These are phyloP conservation scores for Penicillium sp. DNA, from an alignment of 2,329 filamentous ascomycete species.

Conservation along the genomic window DNA sequence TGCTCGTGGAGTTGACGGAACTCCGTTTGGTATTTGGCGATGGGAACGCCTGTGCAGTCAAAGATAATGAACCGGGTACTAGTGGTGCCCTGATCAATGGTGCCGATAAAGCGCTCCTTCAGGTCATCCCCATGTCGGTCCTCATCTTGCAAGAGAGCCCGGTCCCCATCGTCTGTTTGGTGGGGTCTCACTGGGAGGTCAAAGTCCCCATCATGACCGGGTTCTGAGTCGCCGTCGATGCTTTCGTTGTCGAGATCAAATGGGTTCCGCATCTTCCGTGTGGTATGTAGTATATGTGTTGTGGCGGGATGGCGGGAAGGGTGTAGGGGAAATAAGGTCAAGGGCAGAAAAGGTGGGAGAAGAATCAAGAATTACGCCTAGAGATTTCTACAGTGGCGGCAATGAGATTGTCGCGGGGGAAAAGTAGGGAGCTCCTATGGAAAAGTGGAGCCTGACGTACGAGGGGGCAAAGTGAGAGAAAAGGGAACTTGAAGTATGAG, in stretches of 20 bases:
- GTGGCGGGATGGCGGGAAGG: not conserved
- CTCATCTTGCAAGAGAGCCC: conserved; percentile 38
- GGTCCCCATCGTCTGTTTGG: conserved; percentile 34
- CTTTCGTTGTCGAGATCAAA: conserved; percentile 33
- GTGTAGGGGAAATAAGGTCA: not conserved
- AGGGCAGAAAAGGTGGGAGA: conserved; percentile 3
- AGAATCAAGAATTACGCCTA: not conserved
- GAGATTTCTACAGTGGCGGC: not conserved
- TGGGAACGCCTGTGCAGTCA: conserved; percentile 71
- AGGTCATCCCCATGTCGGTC: conserved; percentile 30
- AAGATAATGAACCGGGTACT: conserved; percentile 90
- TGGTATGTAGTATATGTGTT: conserved; percentile 2
- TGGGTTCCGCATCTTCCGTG: conserved; percentile 29
- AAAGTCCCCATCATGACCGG: conserved; percentile 13
- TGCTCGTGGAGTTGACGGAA: conserved; percentile 82
- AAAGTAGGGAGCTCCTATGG: conserved; percentile 6
- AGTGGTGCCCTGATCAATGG: conserved; percentile 89
- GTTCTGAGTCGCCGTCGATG: conserved; percentile 24
- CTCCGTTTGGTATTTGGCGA: conserved; percentile 82
- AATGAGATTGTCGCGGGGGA: not conserved
- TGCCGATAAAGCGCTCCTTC: conserved; percentile 66
- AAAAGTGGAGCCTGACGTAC: conserved; percentile 27
- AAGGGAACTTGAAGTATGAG: conserved; percentile 9
- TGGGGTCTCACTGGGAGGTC: conserved; percentile 22
- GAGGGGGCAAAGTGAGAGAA: conserved; percentile 23